phyloP scores from a whole-genome alignment of 352 stramenopile genomes.

The Pythium vanterpoolii region DNA sequence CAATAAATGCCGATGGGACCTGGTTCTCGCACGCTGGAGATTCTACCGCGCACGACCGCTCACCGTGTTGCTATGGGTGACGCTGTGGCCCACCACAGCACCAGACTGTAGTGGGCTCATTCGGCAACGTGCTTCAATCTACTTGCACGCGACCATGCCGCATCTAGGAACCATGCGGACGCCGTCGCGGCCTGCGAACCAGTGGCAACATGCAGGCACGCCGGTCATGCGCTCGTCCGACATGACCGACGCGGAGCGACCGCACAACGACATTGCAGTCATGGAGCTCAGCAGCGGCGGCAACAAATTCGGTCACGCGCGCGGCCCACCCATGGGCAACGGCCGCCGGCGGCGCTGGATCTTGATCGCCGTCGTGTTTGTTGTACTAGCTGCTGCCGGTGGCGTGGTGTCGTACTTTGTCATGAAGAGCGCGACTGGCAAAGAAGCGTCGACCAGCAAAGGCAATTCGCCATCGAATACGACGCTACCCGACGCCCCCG shows the following conservation, averaged over 20 bases:
- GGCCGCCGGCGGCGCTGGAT: constrained; percentile 1
- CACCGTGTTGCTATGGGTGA: background rate
- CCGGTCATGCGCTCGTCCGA: constrained; percentile 12
- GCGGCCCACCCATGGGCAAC: constrained; percentile 2
- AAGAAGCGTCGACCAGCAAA: constrained; percentile 1
- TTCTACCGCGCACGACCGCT: too few species aligned
- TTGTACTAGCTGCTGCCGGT: constrained; percentile 1
- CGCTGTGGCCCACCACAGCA: background rate
- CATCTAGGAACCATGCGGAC: background rate
- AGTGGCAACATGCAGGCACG: constrained; percentile 10
- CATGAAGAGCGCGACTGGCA: constrained; percentile 9
- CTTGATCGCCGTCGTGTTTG: constrained; percentile 9
- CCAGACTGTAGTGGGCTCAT: background rate
- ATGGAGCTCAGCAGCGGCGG: constrained; percentile 14
- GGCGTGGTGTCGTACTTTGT: constrained; percentile 16
- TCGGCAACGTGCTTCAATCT: background rate
- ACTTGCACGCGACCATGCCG: background rate
- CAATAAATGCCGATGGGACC: background rate
- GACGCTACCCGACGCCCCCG: background rate
- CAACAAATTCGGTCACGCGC: constrained; percentile 5
- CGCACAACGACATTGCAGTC: constrained; percentile 14
- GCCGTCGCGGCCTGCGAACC: background rate
- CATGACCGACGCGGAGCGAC: background rate
- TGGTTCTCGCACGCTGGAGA: background rate
- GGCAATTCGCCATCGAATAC: background rate